Conservation (phyloP, 1,284 basidiomycete species). For the Xanthoconium separans region DNA sequence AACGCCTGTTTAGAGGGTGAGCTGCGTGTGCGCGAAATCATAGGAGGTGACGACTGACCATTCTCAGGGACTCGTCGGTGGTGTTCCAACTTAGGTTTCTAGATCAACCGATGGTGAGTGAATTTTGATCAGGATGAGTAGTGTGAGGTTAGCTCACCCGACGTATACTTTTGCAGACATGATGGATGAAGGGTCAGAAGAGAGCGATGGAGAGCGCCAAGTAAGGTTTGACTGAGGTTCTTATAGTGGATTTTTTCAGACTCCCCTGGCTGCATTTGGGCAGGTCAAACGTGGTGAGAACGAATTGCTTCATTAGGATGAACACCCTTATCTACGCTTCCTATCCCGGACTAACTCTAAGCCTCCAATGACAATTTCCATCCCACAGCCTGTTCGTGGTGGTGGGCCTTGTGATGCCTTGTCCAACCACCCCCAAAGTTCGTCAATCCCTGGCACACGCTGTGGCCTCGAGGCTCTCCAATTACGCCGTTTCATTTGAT, state of each 20-base stretch:
- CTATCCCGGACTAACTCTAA: not conserved
- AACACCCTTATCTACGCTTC: conserved; percentile 17
- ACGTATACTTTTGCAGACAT: conserved; percentile 81
- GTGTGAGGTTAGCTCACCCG: conserved; percentile 59
- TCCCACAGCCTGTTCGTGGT: not conserved
- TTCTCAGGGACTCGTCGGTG: conserved; percentile 79
- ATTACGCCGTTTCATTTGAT: conserved; percentile 2
- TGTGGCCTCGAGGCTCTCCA: conserved; percentile 16
- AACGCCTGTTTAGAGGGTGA: conserved; percentile 56
- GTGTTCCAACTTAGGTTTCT: conserved; percentile 91
- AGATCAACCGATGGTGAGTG: conserved; percentile 19
- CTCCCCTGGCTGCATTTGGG: conserved; percentile 32
- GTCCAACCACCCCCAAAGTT: not conserved
- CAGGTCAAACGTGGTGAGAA: conserved; percentile 12
- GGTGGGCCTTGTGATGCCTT: too few species aligned
- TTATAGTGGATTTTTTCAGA: conserved; percentile 37
- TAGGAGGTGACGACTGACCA: conserved; percentile 63
- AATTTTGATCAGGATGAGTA: conserved; percentile 23
- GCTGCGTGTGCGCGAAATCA: conserved; percentile 29
- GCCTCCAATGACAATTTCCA: not conserved
- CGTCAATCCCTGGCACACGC: conserved; percentile 3
- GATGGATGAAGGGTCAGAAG: conserved; percentile 23
- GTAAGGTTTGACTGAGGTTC: conserved; percentile 27
- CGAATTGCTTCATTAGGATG: not conserved
- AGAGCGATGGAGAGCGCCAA: conserved; percentile 13